Percentiles rank a stretch among this genome's conserved stretches.
Conservation (phyloP, 768 basidiomycete species). For the Boletus tomentosulus region DNA sequence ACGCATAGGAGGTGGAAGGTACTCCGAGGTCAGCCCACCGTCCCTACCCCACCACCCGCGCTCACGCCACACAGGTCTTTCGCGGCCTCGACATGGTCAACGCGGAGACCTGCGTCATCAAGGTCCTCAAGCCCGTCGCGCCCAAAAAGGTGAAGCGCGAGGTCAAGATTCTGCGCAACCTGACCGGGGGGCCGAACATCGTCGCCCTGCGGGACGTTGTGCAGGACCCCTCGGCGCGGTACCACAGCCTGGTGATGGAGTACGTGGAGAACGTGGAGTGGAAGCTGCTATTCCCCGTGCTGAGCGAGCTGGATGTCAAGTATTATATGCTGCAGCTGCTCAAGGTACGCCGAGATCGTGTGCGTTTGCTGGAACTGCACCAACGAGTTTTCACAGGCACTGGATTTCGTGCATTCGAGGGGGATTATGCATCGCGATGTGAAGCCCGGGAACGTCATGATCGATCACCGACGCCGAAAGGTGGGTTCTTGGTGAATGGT, state of each 20-base stretch:
- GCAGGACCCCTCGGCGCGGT: conserved; percentile 56
- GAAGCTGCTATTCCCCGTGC: conserved; percentile 51
- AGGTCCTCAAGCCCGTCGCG: conserved; percentile 69
- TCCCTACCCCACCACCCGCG: too few species aligned
- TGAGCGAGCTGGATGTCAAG: conserved; percentile 63
- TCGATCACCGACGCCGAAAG: conserved; percentile 59
- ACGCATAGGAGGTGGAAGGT: conserved; percentile 62
- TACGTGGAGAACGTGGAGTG: conserved; percentile 67
- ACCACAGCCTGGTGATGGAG: conserved; percentile 65
- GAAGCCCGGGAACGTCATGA: conserved; percentile 72
- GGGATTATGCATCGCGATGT: conserved; percentile 72
- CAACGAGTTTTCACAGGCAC: conserved; percentile 32
- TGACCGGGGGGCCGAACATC: conserved; percentile 69
- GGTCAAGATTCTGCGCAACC: conserved; percentile 67
- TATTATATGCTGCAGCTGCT: conserved; percentile 66
- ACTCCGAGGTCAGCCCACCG: conserved; percentile 47
- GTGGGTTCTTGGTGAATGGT: conserved; percentile 32
- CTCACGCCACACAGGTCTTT: conserved; percentile 42
- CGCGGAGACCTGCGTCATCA: conserved; percentile 56
- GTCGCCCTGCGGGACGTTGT: conserved; percentile 65
- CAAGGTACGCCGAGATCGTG: conserved; percentile 28
- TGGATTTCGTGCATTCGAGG: conserved; percentile 68
- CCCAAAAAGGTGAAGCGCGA: conserved; percentile 68
- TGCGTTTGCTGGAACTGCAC: background rate
- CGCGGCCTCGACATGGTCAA: conserved; percentile 55